phyloP scores from a whole-genome alignment of 805 yeast species.

The Debaryomyces hansenii region DNA sequence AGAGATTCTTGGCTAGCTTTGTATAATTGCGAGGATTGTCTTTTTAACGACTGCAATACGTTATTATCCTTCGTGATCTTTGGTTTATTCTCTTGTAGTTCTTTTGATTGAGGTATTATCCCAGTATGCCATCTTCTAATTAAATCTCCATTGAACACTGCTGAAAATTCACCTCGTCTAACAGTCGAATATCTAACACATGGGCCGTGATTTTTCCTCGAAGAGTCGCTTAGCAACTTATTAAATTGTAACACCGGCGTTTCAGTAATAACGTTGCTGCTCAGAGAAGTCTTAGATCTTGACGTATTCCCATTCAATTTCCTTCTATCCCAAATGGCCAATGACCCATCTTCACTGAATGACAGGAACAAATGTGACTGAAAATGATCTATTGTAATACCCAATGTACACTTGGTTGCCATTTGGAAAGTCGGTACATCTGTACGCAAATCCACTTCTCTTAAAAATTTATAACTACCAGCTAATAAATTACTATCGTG shows the following conservation, averaged over 20 bases:
- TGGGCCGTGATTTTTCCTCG: slow-evolving; percentile 59
- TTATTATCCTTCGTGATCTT: slow-evolving; percentile 7
- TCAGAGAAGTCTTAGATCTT: slow-evolving; percentile 10
- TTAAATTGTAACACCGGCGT: slow-evolving; percentile 60
- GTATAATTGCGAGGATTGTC: slow-evolving; percentile 37
- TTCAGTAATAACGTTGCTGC: slow-evolving; percentile 34
- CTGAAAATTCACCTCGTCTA: slow-evolving; percentile 71
- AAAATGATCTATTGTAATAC: slow-evolving; percentile 68
- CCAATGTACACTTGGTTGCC: slow-evolving; percentile 71
- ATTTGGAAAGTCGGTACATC: slow-evolving; percentile 69
- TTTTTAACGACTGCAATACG: slow-evolving; percentile 27
- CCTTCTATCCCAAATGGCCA: slow-evolving; percentile 81
- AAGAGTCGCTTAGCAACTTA: slow-evolving; percentile 60
- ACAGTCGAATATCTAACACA: slow-evolving; percentile 70
- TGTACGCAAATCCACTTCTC: slow-evolving; percentile 74
- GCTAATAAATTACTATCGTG: slow-evolving; percentile 56
- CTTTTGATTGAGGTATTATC: slow-evolving; percentile 40
- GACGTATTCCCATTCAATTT: slow-evolving; percentile 40
- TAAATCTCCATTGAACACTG: slow-evolving; percentile 73
- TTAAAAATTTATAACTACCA: slow-evolving; percentile 72
- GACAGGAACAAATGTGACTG: slow-evolving; percentile 69
- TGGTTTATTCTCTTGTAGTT: background rate
- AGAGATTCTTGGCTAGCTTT: slow-evolving; percentile 52
- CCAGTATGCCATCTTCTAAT: slow-evolving; percentile 83
- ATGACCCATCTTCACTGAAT: slow-evolving; percentile 78